Evolutionary conservation across 2,329 filamentous ascomycete species (phyloP).

Genomic region (Beauveria scarabaeidicola): DNA sequence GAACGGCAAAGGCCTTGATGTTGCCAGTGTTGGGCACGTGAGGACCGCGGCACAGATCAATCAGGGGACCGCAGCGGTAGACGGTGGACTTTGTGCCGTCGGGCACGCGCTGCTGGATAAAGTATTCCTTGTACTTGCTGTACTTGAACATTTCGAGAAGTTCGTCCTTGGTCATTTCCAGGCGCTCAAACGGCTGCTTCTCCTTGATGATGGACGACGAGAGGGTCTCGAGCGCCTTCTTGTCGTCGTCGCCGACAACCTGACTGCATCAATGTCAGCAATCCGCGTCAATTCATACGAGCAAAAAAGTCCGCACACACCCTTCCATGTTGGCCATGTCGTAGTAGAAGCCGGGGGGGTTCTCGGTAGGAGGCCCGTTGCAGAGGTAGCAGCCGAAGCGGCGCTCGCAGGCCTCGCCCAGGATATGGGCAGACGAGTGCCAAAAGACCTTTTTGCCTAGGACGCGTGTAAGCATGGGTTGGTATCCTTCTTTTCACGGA

Average conservation of each 20-base stretch:
- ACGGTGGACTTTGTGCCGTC: constrained; percentile 89
- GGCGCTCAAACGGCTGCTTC: constrained; percentile 87
- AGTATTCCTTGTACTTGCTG: constrained; percentile 97
- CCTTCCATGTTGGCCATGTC: constrained; percentile 65
- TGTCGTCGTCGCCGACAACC: constrained; percentile 67
- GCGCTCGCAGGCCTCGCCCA: constrained; percentile 90
- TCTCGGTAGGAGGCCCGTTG: constrained; percentile 84
- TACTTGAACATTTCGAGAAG: constrained; percentile 91
- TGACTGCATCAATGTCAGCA: constrained; percentile 44
- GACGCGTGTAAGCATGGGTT: neutral
- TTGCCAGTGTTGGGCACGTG: constrained; percentile 87
- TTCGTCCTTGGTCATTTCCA: constrained; percentile 83
- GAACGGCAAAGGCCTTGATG: constrained; percentile 90
- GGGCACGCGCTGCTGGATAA: constrained; percentile 63
- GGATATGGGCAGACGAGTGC: constrained; percentile 91
- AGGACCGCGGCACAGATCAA: constrained; percentile 90
- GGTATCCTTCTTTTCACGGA: neutral
- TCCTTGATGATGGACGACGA: constrained; percentile 86
- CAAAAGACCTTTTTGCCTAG: constrained; percentile 88
- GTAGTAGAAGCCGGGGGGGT: constrained; percentile 79
- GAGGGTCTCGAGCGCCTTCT: constrained; percentile 74
- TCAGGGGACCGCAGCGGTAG: constrained; percentile 86
- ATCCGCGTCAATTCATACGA: neutral
- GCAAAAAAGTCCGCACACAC: constrained; percentile 13
- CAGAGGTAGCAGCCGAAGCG: constrained; percentile 87